phyloP scores from a whole-genome alignment of 805 yeast species.

The Candida yuanshanica region DNA sequence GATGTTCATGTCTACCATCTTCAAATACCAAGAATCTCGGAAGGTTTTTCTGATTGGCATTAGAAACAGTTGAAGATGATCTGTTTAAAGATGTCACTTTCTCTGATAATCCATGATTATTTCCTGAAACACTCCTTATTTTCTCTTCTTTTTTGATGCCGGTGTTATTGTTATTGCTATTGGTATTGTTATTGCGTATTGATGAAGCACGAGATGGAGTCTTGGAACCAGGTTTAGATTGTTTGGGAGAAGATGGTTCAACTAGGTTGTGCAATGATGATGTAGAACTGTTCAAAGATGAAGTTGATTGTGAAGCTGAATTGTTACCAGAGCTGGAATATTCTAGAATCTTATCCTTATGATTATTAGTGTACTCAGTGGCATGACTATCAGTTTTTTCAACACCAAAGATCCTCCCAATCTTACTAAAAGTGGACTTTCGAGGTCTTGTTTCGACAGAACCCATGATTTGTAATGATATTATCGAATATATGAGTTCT shows the following conservation, averaged over 20 bases:
- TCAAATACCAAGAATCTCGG: slow-evolving; percentile 49
- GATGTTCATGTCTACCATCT: slow-evolving; percentile 78
- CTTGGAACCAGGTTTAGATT: background rate
- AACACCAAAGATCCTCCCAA: slow-evolving; percentile 25
- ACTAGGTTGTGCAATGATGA: background rate
- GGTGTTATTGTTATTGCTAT: background rate
- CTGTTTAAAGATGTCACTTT: slow-evolving; percentile 14
- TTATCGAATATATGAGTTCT: background rate
- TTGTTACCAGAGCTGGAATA: background rate
- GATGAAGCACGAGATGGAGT: background rate
- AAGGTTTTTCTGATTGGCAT: slow-evolving; percentile 9
- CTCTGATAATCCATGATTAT: slow-evolving; percentile 3
- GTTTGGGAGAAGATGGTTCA: background rate
- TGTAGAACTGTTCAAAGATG: slow-evolving; percentile 1
- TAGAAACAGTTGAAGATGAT: slow-evolving; percentile 20
- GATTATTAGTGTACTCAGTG: background rate
- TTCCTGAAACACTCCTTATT: slow-evolving; percentile 3
- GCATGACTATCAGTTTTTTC: background rate
- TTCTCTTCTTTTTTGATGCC: background rate
- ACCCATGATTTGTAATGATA: no score
- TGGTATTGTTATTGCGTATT: background rate
- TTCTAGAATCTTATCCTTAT: background rate
- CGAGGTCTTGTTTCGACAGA: slow-evolving; percentile 19
- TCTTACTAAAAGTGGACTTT: slow-evolving; percentile 25
- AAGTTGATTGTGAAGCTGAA: background rate